Base-by-base conservation (phyloP, 352 stramenopile genomes). In the Peronospora farinosa region DNA sequence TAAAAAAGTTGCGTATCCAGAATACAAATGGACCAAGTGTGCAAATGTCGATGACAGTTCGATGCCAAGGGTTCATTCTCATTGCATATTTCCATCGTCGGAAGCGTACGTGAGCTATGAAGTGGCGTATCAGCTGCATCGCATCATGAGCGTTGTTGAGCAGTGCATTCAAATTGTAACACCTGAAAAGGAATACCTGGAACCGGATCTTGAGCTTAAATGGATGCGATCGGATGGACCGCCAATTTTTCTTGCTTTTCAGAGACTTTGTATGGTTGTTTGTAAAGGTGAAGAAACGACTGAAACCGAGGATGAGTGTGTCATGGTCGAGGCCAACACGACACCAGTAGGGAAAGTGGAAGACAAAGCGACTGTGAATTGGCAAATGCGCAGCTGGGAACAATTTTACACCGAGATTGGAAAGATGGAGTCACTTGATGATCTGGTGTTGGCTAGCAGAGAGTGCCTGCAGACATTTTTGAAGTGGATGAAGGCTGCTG, bases 91-190 rank as follows among this genome's bases (percentile, higher is more conserved):
- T 43, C 49, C 43, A 7, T 84, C 68, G 1, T 40, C 71, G 0
- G 67, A 85, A 54, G 67, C 63, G 17, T 86, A 81, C 38, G 64
- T 86, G 42, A 81, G 72, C 46, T 92, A 78, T 32, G 78, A 90
- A 47, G 68, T 83, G 16, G 77, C 77, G 11, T 65, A 64, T 23
- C 69, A 74, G 8, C 46, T 92, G 31, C 82, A 78, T 44, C 59
- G 59, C 3, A 32, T 87, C 4, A 65, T 84, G 56, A 56, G 61
- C 10, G 53, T 69, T 13, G 13, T 87, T 8, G 72, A 87, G 40
- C 54, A 68, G 19, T 63, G 68, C 21, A 56, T 86, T 39, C 36
- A 54, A 25, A 55, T 86, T 16, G 35, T 54, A 41, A 61, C 49
- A 41, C 69, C 57, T 0, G 63, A 72, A 10, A 69, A 63, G 32